phyloP scores from a whole-genome alignment of 2,329 filamentous ascomycete species.

The Pseudogymnoascus sp. region DNA sequence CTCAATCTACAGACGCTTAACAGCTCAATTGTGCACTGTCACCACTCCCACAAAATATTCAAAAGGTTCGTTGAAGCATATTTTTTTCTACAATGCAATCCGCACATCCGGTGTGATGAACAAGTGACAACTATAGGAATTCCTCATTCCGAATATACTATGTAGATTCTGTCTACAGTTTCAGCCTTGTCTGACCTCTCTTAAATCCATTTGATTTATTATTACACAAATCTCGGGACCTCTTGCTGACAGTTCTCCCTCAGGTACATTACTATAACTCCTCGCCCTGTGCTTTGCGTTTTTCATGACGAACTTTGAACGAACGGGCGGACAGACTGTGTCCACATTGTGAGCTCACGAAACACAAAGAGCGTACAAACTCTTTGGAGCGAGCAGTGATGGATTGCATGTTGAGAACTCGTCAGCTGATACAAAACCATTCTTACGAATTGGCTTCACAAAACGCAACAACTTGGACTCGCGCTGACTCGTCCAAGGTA shows the following conservation, averaged over 20 bases:
- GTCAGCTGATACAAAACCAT: slow-evolving; percentile 33
- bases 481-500: slow-evolving; percentile 9
- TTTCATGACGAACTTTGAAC: slow-evolving; percentile 37
- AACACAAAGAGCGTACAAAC: slow-evolving; percentile 34
- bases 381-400: slow-evolving; percentile 28
- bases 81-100: slow-evolving; percentile 14
- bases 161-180: slow-evolving; percentile 33
- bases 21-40: neutral
- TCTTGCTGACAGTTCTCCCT: slow-evolving; percentile 19
- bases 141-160: slow-evolving; percentile 30
- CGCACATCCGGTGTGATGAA: slow-evolving; percentile 27
- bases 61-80: slow-evolving; percentile 25
- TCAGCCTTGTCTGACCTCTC: slow-evolving; percentile 38
- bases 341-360: slow-evolving; percentile 25
- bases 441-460: slow-evolving; percentile 9
- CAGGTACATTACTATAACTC: slow-evolving; percentile 26
- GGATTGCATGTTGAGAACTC: slow-evolving; percentile 37
- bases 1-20: neutral
- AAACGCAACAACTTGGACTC: slow-evolving; percentile 8
- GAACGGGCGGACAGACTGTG: slow-evolving; percentile 38
- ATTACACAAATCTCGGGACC: neutral
- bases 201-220: slow-evolving; percentile 13
- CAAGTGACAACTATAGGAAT: slow-evolving; percentile 30
- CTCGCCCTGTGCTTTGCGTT: slow-evolving; percentile 12
- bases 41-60: neutral